A percentile compares a stretch with the other conserved stretches of the same genome.
phyloP scores from a whole-genome alignment of 495 filamentous ascomycete species.

The Pyrenula massariospora region DNA sequence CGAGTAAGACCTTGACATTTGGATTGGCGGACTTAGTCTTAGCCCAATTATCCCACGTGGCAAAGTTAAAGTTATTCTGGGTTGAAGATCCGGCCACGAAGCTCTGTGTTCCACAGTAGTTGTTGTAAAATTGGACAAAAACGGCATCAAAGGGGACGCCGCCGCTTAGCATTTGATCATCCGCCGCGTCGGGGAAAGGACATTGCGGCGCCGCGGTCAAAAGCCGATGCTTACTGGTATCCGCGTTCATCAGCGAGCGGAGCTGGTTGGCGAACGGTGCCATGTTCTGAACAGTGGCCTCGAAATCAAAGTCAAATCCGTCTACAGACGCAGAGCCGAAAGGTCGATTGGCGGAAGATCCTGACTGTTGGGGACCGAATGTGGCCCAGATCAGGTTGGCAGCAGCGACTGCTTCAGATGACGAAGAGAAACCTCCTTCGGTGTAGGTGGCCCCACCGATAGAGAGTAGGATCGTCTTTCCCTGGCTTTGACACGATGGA shows the following conservation, averaged over 20 bases:
- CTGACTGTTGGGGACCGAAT: slow-evolving; percentile 42
- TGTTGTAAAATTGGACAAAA: slow-evolving; percentile 68
- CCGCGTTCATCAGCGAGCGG: slow-evolving; percentile 38
- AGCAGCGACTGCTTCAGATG: slow-evolving; percentile 36
- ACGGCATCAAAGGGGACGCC: slow-evolving; percentile 49
- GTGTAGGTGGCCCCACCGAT: slow-evolving; percentile 54
- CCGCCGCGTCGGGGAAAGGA: slow-evolving; percentile 48
- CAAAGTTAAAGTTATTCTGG: slow-evolving; percentile 56
- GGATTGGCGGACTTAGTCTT: slow-evolving; percentile 44
- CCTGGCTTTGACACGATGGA: slow-evolving; percentile 46
- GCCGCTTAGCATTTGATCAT: slow-evolving; percentile 42
- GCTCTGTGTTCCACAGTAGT: slow-evolving; percentile 49
- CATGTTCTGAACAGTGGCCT: slow-evolving; percentile 36
- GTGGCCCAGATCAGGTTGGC: slow-evolving; percentile 55
- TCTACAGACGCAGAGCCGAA: slow-evolving; percentile 55
- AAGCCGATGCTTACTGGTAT: slow-evolving; percentile 39
- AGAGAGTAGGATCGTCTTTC: slow-evolving; percentile 57
- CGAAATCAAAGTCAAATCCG: slow-evolving; percentile 64
- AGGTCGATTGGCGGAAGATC: slow-evolving; percentile 35
- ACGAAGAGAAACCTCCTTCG: slow-evolving; percentile 47
- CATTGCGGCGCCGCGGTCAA: slow-evolving; percentile 60
- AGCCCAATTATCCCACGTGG: slow-evolving; percentile 62
- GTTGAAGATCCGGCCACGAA: slow-evolving; percentile 31
- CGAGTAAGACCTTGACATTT: slow-evolving; percentile 53
- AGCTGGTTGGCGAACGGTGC: slow-evolving; percentile 43